phyloP scores from a whole-genome alignment of 2,329 filamentous ascomycete species.

The Trichoderma cornu-damae region DNA sequence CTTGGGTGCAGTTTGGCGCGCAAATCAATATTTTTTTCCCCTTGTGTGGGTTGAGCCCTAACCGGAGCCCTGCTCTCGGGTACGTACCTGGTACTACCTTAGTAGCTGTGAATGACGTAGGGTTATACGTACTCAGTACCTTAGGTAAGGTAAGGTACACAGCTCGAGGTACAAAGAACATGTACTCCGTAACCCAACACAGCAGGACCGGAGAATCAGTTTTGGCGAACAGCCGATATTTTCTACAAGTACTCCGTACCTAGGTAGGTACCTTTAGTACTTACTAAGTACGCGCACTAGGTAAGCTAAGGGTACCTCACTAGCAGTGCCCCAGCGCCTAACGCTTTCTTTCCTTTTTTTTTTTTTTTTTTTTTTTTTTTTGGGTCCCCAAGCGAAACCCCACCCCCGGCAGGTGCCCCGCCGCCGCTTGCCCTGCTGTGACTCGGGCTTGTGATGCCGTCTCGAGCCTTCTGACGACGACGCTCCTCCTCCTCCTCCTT shows the following conservation, averaged over 20 bases:
- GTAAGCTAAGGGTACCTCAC: no score
- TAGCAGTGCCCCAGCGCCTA: slow-evolving; percentile 3
- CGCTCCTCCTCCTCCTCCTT: slow-evolving; percentile 15
- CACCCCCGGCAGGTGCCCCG: slow-evolving; percentile 12
- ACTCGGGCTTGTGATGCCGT: slow-evolving; percentile 7
- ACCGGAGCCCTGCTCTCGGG: slow-evolving; percentile 18
- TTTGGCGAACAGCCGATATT: slow-evolving; percentile 21
- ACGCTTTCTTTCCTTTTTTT: no score
- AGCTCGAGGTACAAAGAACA: background rate
- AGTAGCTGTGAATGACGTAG: no score
- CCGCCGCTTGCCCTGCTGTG: slow-evolving; percentile 11
- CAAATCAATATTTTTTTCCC: slow-evolving; percentile 23
- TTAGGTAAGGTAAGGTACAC: no score
- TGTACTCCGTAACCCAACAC: background rate
- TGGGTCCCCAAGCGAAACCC: slow-evolving; percentile 2
- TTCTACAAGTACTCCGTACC: background rate
- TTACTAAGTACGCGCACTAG: no score
- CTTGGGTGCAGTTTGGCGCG: slow-evolving; percentile 10
- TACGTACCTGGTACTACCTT: no score
- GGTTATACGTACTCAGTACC: no score
- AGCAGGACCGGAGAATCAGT: slow-evolving; percentile 21
- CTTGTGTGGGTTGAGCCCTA: slow-evolving; percentile 32
- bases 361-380: no score
- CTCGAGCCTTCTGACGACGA: slow-evolving; percentile 16
- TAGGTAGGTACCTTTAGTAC: no score